Evolutionary conservation across 805 yeast genomes (phyloP).

Genomic region (Saccharomycopsis babjevae): DNA sequence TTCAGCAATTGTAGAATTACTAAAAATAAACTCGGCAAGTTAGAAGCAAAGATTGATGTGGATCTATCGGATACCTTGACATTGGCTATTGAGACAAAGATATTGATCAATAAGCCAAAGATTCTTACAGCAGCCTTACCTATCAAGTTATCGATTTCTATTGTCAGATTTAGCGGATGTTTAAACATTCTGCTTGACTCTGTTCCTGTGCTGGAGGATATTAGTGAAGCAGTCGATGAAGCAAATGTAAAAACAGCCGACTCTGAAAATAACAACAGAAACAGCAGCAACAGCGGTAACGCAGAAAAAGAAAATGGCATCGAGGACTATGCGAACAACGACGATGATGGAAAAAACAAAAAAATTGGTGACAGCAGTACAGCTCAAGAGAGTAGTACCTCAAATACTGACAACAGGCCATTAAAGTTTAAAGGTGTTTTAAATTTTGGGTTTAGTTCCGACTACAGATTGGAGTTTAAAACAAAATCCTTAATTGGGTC

Average conservation of each 20-base stretch:
- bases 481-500: conserved; percentile 89
- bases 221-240: conserved; percentile 15
- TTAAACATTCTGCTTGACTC: conserved; percentile 60
- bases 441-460: conserved; percentile 86
- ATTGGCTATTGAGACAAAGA: conserved; percentile 71
- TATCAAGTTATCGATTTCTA: conserved; percentile 70
- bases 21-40: conserved; percentile 36
- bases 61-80: conserved; percentile 82
- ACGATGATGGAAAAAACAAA: conserved; percentile 17
- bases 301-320: conserved; percentile 4
- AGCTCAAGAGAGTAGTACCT: conserved; percentile 26
- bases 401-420: background rate
- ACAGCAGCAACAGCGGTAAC: conserved; percentile 20
- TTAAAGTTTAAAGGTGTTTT: conserved; percentile 35
- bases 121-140: conserved; percentile 84
- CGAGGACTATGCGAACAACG: conserved; percentile 9
- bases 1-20: conserved; percentile 85
- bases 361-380: conserved; percentile 16
- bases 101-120: conserved; percentile 72
- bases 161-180: conserved; percentile 86
- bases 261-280: background rate
- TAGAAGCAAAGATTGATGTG: conserved; percentile 85
- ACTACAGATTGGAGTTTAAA: conserved; percentile 79
- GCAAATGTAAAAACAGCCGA: background rate
- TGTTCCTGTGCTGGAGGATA: conserved; percentile 18